Base-by-base conservation (phyloP, 129 eudicot genomes). In the Solidago caesia region DNA sequence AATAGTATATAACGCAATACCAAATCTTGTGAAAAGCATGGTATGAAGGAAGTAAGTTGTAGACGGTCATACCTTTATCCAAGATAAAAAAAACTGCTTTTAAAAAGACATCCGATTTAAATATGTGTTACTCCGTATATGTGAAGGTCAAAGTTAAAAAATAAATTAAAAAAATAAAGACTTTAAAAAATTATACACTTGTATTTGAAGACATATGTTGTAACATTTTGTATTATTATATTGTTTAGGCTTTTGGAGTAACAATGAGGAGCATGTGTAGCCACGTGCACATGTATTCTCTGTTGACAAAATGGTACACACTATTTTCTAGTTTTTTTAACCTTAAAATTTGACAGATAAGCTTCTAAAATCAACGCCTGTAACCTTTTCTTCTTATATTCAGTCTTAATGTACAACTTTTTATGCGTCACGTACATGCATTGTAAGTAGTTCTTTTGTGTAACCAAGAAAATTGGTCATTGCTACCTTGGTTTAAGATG, bases 261-360 rank as follows among this genome's bases (percentile, higher is more conserved):
- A 42, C 79, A 39, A 64, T 51, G 72, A 49, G 49, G 72, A 75
- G 72, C 79, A 64, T 41, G 79, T 64, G 79, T 41, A 49, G 72
- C 39, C 79, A 64, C 21, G 79, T 64, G 79, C 71, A 75, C 72
- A 63, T 48, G 2, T 63, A 58, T 42, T 70, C 52, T 58, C 58
- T 58, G 26, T 44, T 72, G 76, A 12, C 52, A 56, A 58, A 16
- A 43, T 72, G 76, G 76, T 21, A 21, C 21, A 39, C 51, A 25
- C 51, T 16, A 45, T 67, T 11, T 70, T 70, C 27, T 73, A 14
- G 56, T 63, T 7, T 48, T 39, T 62, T 63, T 21, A 74, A 51
- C 78, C 67, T 62, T 33, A 74, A 74, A 48, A 5, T 75, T 51
- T 25, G 39, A 33, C 39, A 49, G 7, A 74, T 63, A 74, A 74